phyloP scores from a whole-genome alignment of 768 basidiomycete genomes.

The Tulasnella sp. region DNA sequence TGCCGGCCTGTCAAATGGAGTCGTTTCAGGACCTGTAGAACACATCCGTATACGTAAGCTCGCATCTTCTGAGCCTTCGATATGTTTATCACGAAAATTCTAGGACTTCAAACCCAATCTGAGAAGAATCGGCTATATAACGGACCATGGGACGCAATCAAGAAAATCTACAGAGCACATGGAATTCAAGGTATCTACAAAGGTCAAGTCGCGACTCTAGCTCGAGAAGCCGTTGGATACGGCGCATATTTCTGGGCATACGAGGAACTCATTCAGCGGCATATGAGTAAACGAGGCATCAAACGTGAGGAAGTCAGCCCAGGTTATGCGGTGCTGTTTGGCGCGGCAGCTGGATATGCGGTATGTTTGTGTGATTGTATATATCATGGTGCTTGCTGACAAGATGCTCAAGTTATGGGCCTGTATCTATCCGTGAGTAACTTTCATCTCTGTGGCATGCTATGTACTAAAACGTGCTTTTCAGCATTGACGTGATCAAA shows the following conservation, averaged over 20 bases:
- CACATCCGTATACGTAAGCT: conserved; percentile 87
- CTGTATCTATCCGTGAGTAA: conserved; percentile 13
- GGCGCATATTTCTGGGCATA: conserved; percentile 86
- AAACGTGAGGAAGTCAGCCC: conserved; percentile 65
- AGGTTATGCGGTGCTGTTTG: conserved; percentile 67
- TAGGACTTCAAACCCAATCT: conserved; percentile 86
- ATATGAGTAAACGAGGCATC: conserved; percentile 57
- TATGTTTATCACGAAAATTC: neutral
- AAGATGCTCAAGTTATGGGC: conserved; percentile 5
- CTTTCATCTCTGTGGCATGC: conserved; percentile 4
- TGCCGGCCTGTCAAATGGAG: conserved; percentile 80
- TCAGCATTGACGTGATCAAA: conserved; percentile 95
- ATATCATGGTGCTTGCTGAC: neutral
- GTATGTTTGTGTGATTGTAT: conserved; percentile 33
- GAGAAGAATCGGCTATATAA: conserved; percentile 58
- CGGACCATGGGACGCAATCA: conserved; percentile 80
- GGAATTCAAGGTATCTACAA: conserved; percentile 84
- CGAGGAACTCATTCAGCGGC: conserved; percentile 79
- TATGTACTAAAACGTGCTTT: neutral
- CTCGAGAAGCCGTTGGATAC: conserved; percentile 71
- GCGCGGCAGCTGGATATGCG: conserved; percentile 85
- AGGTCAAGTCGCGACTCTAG: conserved; percentile 79
- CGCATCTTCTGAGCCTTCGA: neutral
- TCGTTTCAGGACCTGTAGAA: conserved; percentile 93
- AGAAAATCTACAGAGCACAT: conserved; percentile 60